Evolutionary conservation across 148 eudicot species (phyloP), one percentile per base, ranked within the genome.

Genomic region (Heliamphora exappendiculata): DNA sequence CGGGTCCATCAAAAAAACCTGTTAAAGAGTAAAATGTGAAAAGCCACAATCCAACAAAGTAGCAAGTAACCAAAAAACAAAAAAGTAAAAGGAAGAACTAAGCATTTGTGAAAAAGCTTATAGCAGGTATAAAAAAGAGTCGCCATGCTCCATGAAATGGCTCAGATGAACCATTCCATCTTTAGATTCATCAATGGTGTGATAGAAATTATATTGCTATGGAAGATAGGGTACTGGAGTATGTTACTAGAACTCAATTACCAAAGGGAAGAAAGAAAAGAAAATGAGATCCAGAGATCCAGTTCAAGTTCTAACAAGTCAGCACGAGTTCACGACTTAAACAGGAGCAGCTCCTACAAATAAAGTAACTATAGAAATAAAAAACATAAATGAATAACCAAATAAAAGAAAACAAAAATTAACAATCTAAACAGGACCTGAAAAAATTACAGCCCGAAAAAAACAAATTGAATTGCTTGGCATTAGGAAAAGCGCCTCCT

Each of bases 1-100:
- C 1, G 98, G 98, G 77, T 95, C 98, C 98, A 95, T 95, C 89
- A 95, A 77, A 86, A 95, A 95, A 71, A 95, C 98, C 98, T 94
- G 64, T 26, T n/a, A 55, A 60, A 0, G 9, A 29, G n/a, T n/a
- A 13, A 76, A 36, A 16, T n/a, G 16, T 28, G 67, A 49, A 47
- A 70, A 41, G 51, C 49, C 49, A 66, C 5, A 64, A 26, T n/a
- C 22, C 69, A 22, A 28, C 29, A 51, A 53, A 68, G 22, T 33
- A 20, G 17, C 64, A 44, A 26, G 37, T 13, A 6, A 33, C 4
- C 34, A 26, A n/a, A 41, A 22, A 24, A 19, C 20, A 3, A 4
- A 58, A 17, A 0, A 16, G 62, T 28, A 24, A 29, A 26, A 19
- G 24, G 41, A 31, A 72, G 36, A 53, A 10, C 33, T 51, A 45